Evolutionary conservation across 106 monocot species (phyloP).

Genomic region (Dioscorea alata): DNA sequence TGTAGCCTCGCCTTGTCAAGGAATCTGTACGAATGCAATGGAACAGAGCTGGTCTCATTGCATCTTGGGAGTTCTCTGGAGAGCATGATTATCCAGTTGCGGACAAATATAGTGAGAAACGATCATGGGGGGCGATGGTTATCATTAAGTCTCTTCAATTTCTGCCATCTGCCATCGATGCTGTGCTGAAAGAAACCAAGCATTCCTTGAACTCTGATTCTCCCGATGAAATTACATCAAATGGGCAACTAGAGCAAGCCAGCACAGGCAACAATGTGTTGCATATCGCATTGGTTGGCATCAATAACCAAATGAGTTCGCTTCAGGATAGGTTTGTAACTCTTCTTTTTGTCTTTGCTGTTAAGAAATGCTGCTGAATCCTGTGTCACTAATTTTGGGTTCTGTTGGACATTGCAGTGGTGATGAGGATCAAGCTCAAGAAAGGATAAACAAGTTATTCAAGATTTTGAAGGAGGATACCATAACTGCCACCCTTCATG

Average conservation of each 20-base stretch:
- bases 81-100: constrained; percentile 45
- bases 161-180: constrained; percentile 57
- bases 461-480: constrained; percentile 78
- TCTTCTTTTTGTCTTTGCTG: not conserved
- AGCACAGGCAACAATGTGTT: constrained; percentile 62
- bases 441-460: constrained; percentile 85
- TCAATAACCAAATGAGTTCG: constrained; percentile 91
- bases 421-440: constrained; percentile 98
- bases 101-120: constrained; percentile 66
- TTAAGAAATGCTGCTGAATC: too few relatives aligned
- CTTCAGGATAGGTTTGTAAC: constrained; percentile 86
- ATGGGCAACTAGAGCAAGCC: constrained; percentile 22
- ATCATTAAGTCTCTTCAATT: constrained; percentile 90
- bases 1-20: constrained; percentile 92
- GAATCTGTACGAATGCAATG: constrained; percentile 91
- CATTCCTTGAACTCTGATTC: constrained; percentile 20
- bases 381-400: too few relatives aligned
- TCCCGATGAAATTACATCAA: constrained; percentile 12
- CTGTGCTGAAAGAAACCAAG: constrained; percentile 71
- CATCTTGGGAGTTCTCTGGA: constrained; percentile 95
- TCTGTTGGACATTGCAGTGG: constrained; percentile 44
- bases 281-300: constrained; percentile 93
- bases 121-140: constrained; percentile 94
- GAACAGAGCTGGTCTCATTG: constrained; percentile 87
- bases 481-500: constrained; percentile 50